Conservation (phyloP, 192 early-diverging fungal genomes). For the Lunasporangiospora selenospora region DNA sequence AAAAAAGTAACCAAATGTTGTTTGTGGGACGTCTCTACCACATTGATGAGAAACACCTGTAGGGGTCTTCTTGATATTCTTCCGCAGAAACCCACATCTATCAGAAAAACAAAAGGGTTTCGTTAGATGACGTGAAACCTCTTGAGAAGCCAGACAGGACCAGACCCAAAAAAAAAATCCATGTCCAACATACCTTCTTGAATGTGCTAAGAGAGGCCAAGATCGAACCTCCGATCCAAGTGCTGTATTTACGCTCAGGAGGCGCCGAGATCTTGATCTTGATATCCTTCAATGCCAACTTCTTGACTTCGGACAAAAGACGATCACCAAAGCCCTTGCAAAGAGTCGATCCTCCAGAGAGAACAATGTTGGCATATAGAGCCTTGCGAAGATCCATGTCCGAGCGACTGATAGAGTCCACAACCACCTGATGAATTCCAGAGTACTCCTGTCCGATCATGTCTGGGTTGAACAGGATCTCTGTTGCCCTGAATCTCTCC, state of each 20-base stretch:
- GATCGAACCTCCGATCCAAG: slow-evolving; percentile 99
- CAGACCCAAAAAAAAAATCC: not conserved
- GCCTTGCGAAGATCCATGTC: slow-evolving; percentile 94
- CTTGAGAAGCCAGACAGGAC: no score
- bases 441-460: slow-evolving; percentile 91
- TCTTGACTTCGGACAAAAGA: slow-evolving; percentile 88
- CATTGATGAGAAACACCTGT: slow-evolving; percentile 60
- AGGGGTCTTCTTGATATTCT: slow-evolving; percentile 97
- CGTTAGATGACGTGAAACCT: no score
- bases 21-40: no score
- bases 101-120: not conserved
- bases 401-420: slow-evolving; percentile 90
- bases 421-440: slow-evolving; percentile 93
- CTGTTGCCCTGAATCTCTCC: slow-evolving; percentile 94
- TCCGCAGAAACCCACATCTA: slow-evolving; percentile 99
- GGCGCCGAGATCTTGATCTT: slow-evolving; percentile 99
- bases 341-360: slow-evolving; percentile 98
- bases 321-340: slow-evolving; percentile 93
- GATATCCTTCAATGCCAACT: slow-evolving; percentile 88
- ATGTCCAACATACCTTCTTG: slow-evolving; percentile 70
- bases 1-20: no score
- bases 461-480: slow-evolving; percentile 96
- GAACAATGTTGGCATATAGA: slow-evolving; percentile 89
- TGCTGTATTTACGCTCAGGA: slow-evolving; percentile 97
- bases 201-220: slow-evolving; percentile 96